Evolutionary conservation across 208 protist genomes (phyloP).

Genomic region (Angomonas deanei): DNA sequence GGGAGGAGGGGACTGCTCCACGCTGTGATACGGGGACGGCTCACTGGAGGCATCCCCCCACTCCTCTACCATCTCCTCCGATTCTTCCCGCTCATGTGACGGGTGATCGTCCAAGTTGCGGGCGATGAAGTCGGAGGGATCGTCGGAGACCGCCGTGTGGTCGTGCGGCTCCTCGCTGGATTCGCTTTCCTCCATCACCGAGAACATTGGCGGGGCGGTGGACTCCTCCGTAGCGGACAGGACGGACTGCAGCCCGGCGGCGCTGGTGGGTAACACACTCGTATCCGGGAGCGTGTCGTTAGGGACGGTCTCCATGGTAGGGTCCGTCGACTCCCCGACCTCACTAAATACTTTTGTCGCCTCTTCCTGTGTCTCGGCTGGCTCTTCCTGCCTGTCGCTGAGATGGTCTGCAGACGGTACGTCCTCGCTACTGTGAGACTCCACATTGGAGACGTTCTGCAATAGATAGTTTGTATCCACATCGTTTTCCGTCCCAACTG

Average conservation of each 20-base stretch:
- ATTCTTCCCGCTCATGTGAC: background rate
- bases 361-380: background rate
- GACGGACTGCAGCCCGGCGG: background rate
- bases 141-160: background rate
- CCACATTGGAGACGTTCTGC: too few relatives aligned
- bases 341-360: background rate
- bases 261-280: background rate
- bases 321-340: background rate
- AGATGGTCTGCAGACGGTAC: background rate
- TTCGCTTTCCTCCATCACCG: background rate
- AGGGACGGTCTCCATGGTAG: background rate
- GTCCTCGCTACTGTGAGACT: background rate
- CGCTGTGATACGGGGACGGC: background rate
- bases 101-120: background rate
- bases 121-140: background rate
- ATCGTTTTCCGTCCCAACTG: too few relatives aligned
- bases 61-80: background rate
- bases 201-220: background rate
- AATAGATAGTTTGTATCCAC: too few relatives aligned
- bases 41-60: background rate
- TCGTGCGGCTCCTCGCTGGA: background rate
- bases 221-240: background rate
- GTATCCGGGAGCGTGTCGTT: background rate
- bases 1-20: background rate
- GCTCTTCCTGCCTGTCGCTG: background rate